phyloP scores from a whole-genome alignment of 768 basidiomycete species.

The Boletus sp. region DNA sequence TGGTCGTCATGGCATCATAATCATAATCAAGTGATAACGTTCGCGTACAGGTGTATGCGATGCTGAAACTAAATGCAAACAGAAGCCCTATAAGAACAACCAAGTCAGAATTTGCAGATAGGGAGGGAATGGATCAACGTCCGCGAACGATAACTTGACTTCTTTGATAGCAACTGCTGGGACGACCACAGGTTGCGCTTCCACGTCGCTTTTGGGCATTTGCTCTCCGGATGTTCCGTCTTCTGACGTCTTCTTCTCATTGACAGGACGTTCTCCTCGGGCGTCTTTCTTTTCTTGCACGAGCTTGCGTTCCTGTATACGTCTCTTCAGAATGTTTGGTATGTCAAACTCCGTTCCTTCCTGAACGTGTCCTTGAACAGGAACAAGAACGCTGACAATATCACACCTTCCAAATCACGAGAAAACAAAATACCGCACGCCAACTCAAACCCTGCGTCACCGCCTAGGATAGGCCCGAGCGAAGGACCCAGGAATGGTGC shows the following conservation, averaged over 20 bases:
- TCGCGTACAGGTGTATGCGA: conserved; percentile 73
- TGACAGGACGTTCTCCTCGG: conserved; percentile 6
- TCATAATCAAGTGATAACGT: conserved; percentile 64
- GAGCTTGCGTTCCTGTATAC: conserved; percentile 26
- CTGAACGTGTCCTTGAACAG: conserved; percentile 85
- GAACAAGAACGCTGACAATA: conserved; percentile 57
- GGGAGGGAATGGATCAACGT: conserved; percentile 73
- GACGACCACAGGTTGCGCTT: conserved; percentile 16
- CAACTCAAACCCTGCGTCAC: conserved; percentile 67
- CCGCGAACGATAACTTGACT: conserved; percentile 58
- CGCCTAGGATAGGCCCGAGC: conserved; percentile 69
- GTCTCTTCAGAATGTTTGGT: conserved; percentile 62
- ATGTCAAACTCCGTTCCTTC: conserved; percentile 75
- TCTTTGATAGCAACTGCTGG: conserved; percentile 23
- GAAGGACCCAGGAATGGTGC: conserved; percentile 76
- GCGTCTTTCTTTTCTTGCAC: conserved; percentile 13
- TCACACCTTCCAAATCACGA: conserved; percentile 58
- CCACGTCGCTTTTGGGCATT: conserved; percentile 23
- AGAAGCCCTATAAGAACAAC: conserved; percentile 48
- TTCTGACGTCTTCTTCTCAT: conserved; percentile 7
- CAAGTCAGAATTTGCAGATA: conserved; percentile 37
- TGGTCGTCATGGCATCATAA: conserved; percentile 65
- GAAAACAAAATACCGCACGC: conserved; percentile 87
- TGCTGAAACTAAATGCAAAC: conserved; percentile 68
- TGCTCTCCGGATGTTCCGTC: background rate